phyloP scores from a whole-genome alignment of 352 stramenopile species.

The Globisporangium barbulae region DNA sequence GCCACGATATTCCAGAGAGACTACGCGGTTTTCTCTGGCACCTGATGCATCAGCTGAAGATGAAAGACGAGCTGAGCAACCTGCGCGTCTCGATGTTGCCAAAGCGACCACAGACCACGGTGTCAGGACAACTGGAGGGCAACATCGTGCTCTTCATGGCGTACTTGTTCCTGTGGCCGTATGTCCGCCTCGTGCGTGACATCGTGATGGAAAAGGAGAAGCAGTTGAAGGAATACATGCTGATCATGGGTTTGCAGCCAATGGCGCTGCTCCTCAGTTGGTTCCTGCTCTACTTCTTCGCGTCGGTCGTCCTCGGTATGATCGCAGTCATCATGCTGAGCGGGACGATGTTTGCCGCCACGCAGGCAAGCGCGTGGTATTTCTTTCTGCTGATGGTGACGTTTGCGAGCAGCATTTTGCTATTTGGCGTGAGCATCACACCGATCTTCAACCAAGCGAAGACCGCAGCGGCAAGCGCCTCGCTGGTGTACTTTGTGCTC shows the following conservation, averaged over 20 bases:
- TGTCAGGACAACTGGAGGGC: slow-evolving; percentile 44
- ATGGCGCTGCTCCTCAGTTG: slow-evolving; percentile 75
- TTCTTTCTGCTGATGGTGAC: slow-evolving; percentile 62
- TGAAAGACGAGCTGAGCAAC: slow-evolving; percentile 36
- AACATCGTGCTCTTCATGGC: slow-evolving; percentile 72
- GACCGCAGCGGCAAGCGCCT: slow-evolving; percentile 58
- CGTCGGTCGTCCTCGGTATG: slow-evolving; percentile 40
- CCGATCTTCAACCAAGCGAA: slow-evolving; percentile 72
- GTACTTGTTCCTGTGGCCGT: slow-evolving; percentile 87
- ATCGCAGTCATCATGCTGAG: slow-evolving; percentile 59
- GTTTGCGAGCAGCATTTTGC: slow-evolving; percentile 61
- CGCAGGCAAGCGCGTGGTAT: slow-evolving; percentile 29
- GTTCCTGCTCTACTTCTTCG: slow-evolving; percentile 80
- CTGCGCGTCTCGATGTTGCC: slow-evolving; percentile 40
- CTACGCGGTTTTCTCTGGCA: slow-evolving; percentile 33
- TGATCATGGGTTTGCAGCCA: slow-evolving; percentile 85
- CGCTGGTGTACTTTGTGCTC: slow-evolving; percentile 63
- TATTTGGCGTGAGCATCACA: slow-evolving; percentile 69
- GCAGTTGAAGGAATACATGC: slow-evolving; percentile 85
- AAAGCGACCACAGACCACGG: slow-evolving; percentile 35
- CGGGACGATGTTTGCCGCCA: slow-evolving; percentile 58
- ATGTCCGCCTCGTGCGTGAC: slow-evolving; percentile 76
- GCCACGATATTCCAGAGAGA: slow-evolving; percentile 20
- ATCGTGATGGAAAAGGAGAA: slow-evolving; percentile 91
- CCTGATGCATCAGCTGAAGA: slow-evolving; percentile 26